Percentiles rank a stretch among this genome's conserved stretches.
phyloP scores from a whole-genome alignment of 2,329 filamentous ascomycete species.

The Aspergillus flavus region DNA sequence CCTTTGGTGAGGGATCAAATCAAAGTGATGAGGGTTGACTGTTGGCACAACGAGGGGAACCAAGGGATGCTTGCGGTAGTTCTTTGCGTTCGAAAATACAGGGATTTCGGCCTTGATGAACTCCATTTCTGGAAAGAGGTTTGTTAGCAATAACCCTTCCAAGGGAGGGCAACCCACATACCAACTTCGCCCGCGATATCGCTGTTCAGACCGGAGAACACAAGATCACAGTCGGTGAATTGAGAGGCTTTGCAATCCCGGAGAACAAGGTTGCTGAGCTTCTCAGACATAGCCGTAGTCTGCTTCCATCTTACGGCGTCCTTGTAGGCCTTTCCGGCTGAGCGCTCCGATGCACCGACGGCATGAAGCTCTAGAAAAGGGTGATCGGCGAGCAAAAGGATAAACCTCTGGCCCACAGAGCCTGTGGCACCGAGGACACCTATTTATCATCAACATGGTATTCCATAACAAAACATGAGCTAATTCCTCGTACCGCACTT shows the following conservation, averaged over 20 bases:
- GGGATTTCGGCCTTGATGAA: conserved; percentile 86
- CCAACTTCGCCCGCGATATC: conserved; percentile 91
- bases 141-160: conserved; percentile 5
- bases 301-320: conserved; percentile 97
- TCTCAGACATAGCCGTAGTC: conserved; percentile 74
- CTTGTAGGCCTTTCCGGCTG: conserved; percentile 90
- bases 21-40: conserved; percentile 85
- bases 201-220: conserved; percentile 90
- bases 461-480: not conserved
- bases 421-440: conserved; percentile 88
- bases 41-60: conserved; percentile 94
- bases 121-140: conserved; percentile 68
- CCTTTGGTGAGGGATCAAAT: conserved; percentile 86
- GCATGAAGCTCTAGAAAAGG: conserved; percentile 84
- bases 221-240: conserved; percentile 86
- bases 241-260: conserved; percentile 80
- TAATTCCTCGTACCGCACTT: conserved; percentile 39
- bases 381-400: conserved; percentile 85
- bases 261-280: conserved; percentile 77
- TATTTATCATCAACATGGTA: conserved; percentile 34
- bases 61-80: conserved; percentile 86
- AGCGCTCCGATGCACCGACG: conserved; percentile 84
- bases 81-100: conserved; percentile 97
- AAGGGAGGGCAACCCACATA: conserved; percentile 47
- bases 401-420: conserved; percentile 93